A percentile compares a stretch with the other conserved stretches of the same genome.
Evolutionary conservation across 495 filamentous ascomycete genomes (phyloP).

Genomic region (Aspergillus egyptiacus): DNA sequence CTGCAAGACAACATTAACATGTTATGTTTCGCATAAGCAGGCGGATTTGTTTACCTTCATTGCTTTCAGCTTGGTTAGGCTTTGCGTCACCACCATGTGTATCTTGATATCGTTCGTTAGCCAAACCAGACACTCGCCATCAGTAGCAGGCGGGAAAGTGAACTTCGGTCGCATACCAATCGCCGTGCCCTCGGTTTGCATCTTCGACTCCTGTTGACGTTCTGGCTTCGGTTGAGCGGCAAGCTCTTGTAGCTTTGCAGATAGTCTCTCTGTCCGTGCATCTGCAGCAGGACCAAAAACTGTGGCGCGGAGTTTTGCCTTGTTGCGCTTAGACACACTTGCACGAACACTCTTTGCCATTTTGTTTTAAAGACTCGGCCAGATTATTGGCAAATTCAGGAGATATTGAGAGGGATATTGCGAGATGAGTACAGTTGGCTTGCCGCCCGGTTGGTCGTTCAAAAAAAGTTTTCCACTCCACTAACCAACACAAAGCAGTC

Average conservation of each 20-base stretch:
- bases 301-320: constrained; percentile 62
- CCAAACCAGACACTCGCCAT: neutral
- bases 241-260: constrained; percentile 71
- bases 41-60: constrained; percentile 24
- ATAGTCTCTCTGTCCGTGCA: constrained; percentile 70
- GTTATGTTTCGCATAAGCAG: too few relatives aligned
- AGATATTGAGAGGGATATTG: neutral
- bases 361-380: constrained; percentile 20
- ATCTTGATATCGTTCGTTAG: constrained; percentile 10
- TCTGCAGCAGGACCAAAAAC: constrained; percentile 75
- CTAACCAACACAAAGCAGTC: constrained; percentile 4
- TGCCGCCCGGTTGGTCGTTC: neutral
- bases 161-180: constrained; percentile 24
- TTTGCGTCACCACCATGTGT: constrained; percentile 13
- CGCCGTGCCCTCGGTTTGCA: constrained; percentile 15
- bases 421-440: neutral
- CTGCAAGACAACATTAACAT: constrained; percentile 23
- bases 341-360: constrained; percentile 84
- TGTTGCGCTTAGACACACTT: constrained; percentile 71
- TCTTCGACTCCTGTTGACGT: constrained; percentile 20
- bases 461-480: constrained; percentile 1
- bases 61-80: constrained; percentile 16
- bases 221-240: constrained; percentile 55
- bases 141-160: neutral
- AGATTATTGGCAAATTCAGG: neutral